Percentiles rank a stretch among this genome's conserved stretches.
phyloP scores from a whole-genome alignment of 352 stramenopile species.

The Pythium monospermum region DNA sequence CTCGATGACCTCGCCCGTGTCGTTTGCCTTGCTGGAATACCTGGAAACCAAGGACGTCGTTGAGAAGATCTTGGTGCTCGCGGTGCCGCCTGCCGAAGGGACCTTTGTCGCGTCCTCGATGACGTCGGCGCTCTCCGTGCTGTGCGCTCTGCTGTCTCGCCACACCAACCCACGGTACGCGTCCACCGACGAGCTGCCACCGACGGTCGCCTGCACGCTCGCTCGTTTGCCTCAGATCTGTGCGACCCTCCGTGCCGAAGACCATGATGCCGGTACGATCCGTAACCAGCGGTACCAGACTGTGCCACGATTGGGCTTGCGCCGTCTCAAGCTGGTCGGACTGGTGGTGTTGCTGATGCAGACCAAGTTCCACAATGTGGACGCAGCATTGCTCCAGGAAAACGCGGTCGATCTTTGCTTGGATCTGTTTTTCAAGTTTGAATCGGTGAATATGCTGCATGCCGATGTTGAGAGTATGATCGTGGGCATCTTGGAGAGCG shows the following conservation, averaged over 20 bases:
- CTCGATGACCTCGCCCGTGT: slow-evolving; percentile 44
- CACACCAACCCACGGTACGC: slow-evolving; percentile 77
- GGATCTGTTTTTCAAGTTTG: slow-evolving; percentile 86
- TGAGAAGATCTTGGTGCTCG: slow-evolving; percentile 58
- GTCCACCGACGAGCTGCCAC: slow-evolving; percentile 54
- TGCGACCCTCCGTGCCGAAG: slow-evolving; percentile 50
- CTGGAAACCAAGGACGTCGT: slow-evolving; percentile 71
- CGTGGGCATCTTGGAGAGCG: slow-evolving; percentile 76
- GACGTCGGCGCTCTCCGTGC: slow-evolving; percentile 70
- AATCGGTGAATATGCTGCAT: slow-evolving; percentile 86
- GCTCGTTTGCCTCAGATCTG: slow-evolving; percentile 62
- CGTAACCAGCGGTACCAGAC: slow-evolving; percentile 72
- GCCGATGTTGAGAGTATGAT: slow-evolving; percentile 84
- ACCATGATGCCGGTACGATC: slow-evolving; percentile 59
- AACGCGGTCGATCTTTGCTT: slow-evolving; percentile 71
- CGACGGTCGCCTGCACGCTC: slow-evolving; percentile 46
- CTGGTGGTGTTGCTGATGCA: slow-evolving; percentile 78
- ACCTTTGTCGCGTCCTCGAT: slow-evolving; percentile 61
- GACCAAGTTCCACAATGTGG: slow-evolving; percentile 79
- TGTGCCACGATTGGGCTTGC: slow-evolving; percentile 65
- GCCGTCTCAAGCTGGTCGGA: slow-evolving; percentile 76
- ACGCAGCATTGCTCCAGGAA: slow-evolving; percentile 56
- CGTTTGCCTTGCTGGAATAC: slow-evolving; percentile 70
- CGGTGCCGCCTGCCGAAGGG: slow-evolving; percentile 33
- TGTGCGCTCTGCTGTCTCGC: slow-evolving; percentile 69